Conservation (phyloP, 75 land plant species). For the Pinus taeda region DNA sequence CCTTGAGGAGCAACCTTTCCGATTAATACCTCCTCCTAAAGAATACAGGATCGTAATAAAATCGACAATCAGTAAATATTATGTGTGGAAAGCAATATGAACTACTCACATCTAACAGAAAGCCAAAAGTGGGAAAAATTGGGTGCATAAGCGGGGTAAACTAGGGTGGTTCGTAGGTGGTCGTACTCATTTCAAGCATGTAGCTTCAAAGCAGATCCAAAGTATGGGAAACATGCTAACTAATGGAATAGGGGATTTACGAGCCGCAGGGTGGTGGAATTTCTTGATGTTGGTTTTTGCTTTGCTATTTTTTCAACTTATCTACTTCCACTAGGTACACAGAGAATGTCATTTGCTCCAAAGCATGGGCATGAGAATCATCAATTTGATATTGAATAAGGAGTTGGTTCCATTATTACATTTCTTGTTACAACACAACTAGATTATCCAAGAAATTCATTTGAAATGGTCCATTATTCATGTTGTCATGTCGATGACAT, state of each 20-base stretch:
- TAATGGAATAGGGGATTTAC: constrained; percentile 59
- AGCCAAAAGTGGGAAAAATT: constrained; percentile 91
- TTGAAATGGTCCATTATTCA: too few relatives aligned
- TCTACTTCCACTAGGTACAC: too few relatives aligned
- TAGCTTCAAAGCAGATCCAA: constrained; percentile 74
- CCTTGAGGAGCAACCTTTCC: constrained; percentile 50
- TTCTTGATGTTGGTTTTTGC: constrained; percentile 88
- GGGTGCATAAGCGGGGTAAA: constrained; percentile 75
- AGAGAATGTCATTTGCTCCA: too few relatives aligned
- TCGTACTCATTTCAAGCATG: constrained; percentile 90
- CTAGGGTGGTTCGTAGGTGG: constrained; percentile 93
- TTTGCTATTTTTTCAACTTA: constrained; percentile 61
- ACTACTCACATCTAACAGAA: constrained; percentile 76
- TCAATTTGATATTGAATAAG: too few relatives aligned
- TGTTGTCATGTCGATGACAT: too few relatives aligned
- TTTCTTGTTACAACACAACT: too few relatives aligned
- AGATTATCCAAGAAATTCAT: too few relatives aligned
- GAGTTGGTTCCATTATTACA: too few relatives aligned
- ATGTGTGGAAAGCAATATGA: constrained; percentile 85
- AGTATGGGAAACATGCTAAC: constrained; percentile 88
- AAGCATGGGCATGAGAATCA: too few relatives aligned
- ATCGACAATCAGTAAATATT: constrained; percentile 75
- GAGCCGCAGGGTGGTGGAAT: constrained; percentile 66
- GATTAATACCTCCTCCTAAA: constrained; percentile 74
- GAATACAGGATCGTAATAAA: constrained; percentile 71